Base-by-base conservation (phyloP, 202 grass and related monocot genomes). In the Elaeis oleifera region DNA sequence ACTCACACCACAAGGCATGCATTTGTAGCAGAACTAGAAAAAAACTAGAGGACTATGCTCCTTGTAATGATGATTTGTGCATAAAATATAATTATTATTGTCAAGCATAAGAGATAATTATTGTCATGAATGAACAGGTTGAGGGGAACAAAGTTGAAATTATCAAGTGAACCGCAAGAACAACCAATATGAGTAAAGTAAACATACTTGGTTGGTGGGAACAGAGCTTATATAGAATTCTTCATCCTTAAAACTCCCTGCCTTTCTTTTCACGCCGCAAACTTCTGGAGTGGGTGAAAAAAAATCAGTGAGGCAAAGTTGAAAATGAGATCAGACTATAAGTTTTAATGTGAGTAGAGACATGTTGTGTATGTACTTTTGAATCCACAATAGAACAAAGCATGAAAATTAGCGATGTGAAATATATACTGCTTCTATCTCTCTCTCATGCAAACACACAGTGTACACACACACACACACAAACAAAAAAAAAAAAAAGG, bases 211-310 rank as follows among this genome's bases (percentile, higher is more conserved):
- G 54, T 97, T 92, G 78, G 81, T 84, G 16, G 88, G 94, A 51
- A 99, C 72, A 48, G 88, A 81, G 81, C 80, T 99, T 77, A 99
- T 99, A 68, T 89, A 99, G 82, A 75, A 84, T n/a, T 99, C 94
- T 39, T 92, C 94, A 11, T 97, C 88, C 76, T 86, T 89, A 66
- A 97, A 92, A 69, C 19, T 92, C 39, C 63, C 62, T 56, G 67
- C 62, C 69, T 97, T 92, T 27, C 94, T 79, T 76, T 97, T 97
- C 32, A 53, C 81, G 77, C 94, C 63, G 71, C 60, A 68, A 77
- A 89, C 57, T 65, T 92, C 94, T 99, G 80, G 69, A 86, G 84
- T 74, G 18, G 24, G 64, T 60, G 20, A 9, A 2, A 48, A 73
- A 63, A 54, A 5, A 1, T n/a, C 16, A 49, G 26, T 29, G 23